A percentile compares a stretch with the other conserved stretches of the same genome.
Conservation (phyloP, 306 rosid genomes). For the Ormosia semicastrata region DNA sequence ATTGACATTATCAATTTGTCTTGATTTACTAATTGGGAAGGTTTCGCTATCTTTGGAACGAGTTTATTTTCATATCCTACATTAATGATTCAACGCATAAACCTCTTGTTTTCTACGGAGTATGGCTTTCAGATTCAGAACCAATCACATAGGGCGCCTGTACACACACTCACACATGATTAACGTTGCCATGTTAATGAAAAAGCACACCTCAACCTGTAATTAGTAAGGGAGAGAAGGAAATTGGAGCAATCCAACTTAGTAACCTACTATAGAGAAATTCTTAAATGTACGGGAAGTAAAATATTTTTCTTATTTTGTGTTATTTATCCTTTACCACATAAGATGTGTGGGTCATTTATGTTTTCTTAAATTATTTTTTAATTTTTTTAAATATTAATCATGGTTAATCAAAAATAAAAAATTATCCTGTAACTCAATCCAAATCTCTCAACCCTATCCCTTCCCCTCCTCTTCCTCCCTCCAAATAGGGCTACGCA, state of each 20-base stretch:
- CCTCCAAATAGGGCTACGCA: too few relatives aligned
- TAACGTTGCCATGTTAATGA: not conserved
- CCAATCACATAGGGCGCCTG: too few relatives aligned
- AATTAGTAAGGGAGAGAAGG: not conserved
- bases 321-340: too few relatives aligned
- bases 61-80: not conserved
- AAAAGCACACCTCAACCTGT: not conserved
- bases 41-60: not conserved
- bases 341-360: too few relatives aligned
- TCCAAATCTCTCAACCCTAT: too few relatives aligned
- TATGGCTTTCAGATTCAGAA: not conserved
- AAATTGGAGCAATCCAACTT: not conserved
- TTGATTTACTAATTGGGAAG: not conserved
- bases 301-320: too few relatives aligned
- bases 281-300: too few relatives aligned
- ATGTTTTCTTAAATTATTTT: too few relatives aligned
- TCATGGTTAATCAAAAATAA: too few relatives aligned
- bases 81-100: not conserved
- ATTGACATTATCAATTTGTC: not conserved
- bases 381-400: not conserved
- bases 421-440: too few relatives aligned
- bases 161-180: not conserved
- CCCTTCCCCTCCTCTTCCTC: too few relatives aligned
- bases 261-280: not conserved
- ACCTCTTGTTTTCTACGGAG: not conserved